Evolutionary conservation across 345 rosid genomes (phyloP), one percentile per base, ranked within the genome.

Genomic region (Moricandia moricandioides): DNA sequence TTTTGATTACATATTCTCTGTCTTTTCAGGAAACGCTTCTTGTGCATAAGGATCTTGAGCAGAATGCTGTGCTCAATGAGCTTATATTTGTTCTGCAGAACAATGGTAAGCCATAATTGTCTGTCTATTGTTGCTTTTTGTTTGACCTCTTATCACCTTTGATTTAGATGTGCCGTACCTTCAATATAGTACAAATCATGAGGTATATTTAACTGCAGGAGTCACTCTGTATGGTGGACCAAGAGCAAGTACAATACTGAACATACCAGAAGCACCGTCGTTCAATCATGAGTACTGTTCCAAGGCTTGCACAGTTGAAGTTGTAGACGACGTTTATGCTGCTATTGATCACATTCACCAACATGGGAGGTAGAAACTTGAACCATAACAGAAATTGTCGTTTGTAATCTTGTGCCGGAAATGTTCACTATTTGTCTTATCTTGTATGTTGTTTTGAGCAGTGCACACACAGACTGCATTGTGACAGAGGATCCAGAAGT

Each of bases 391-490:
- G 69, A 18, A 47, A 11, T 12, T 26, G 40, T 24, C 8, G 12
- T 51, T 21, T 55, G 39, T 13, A 61, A n/a, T 1, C 30, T 37
- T 5, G 37, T 69, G 27, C 35, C 24, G 1, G 66, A 57, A 57
- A 62, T 35, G 40, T 10, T 62, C 29, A 73, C 72, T 26, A 3
- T 54, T n/a, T 45, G 1, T 45, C 51, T 16, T 47, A 55, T 39
- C 8, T 55, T 57, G 37, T 39, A 54, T n/a, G 52, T 45, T 45
- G 7, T 16, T 51, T 52, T 12, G 71, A 77, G 16, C 91, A 95
- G 99, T 79, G 96, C 89, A 0, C 99, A 95, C 77, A 92, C 99
- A 37, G 99, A 95, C 78, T 92, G 97, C 81, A 87, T 95, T 43
- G 64, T 95, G 65, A 78, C 98, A 34, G 98, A 90, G 79, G 94